Percentiles rank a stretch among this genome's conserved stretches.
Evolutionary conservation across 352 stramenopile genomes (phyloP).

Genomic region (Pythium utonaiense): DNA sequence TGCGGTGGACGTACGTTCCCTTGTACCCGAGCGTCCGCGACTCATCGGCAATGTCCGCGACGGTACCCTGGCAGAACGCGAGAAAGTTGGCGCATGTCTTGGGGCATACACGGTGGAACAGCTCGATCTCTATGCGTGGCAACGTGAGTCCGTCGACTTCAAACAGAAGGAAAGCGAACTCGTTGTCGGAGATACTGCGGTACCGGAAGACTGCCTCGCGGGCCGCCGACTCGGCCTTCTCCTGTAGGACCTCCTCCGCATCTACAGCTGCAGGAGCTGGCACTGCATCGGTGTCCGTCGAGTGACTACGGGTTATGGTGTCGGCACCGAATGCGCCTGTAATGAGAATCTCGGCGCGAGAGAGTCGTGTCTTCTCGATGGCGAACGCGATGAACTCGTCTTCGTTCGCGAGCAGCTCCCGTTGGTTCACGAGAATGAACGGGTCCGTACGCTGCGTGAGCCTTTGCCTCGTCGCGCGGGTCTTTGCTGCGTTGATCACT

Average conservation of each 20-base stretch:
- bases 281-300: constrained; percentile 9
- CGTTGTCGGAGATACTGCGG: constrained; percentile 44
- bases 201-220: constrained; percentile 39
- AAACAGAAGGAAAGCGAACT: constrained; percentile 63
- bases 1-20: constrained; percentile 53
- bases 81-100: constrained; percentile 75
- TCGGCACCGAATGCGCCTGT: constrained; percentile 43
- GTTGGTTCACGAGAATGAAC: constrained; percentile 52
- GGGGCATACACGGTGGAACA: constrained; percentile 58
- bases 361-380: constrained; percentile 51
- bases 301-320: background rate
- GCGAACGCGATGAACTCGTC: constrained; percentile 51
- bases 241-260: constrained; percentile 48
- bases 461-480: background rate
- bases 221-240: constrained; percentile 40
- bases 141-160: constrained; percentile 54
- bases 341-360: constrained; percentile 47
- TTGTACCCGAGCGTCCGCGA: constrained; percentile 41
- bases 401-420: constrained; percentile 47
- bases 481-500: constrained; percentile 30
- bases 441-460: constrained; percentile 35
- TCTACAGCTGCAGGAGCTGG: constrained; percentile 29
- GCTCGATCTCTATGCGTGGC: constrained; percentile 63
- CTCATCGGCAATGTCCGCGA: constrained; percentile 44
- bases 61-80: constrained; percentile 54